phyloP scores from a whole-genome alignment of 179 eudicot genomes.

The Sideroxylon spinosum region DNA sequence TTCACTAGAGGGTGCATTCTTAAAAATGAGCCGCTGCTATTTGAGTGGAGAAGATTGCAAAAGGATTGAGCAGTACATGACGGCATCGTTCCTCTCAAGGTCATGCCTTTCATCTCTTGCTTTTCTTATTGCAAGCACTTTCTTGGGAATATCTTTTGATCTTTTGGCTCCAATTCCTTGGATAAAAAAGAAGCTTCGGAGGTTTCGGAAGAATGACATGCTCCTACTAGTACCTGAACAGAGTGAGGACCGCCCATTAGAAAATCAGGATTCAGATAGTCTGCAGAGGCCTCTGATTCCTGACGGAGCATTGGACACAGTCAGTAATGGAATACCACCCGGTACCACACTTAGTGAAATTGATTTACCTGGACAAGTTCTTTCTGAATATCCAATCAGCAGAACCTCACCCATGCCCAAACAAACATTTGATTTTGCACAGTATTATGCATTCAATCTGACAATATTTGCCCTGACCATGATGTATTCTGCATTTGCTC shows the following conservation, averaged over 20 bases:
- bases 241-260: conserved; percentile 62
- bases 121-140: conserved; percentile 85
- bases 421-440: conserved; percentile 92
- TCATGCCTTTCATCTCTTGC: conserved; percentile 92
- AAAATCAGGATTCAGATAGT: conserved; percentile 47
- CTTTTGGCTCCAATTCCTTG: conserved; percentile 89
- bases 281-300: conserved; percentile 70
- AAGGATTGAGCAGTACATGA: conserved; percentile 84
- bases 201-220: conserved; percentile 87
- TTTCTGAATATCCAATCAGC: conserved; percentile 81
- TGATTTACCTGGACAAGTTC: conserved; percentile 67
- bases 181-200: conserved; percentile 77
- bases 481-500: conserved; percentile 86
- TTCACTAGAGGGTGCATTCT: conserved; percentile 69
- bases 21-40: conserved; percentile 94
- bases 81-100: conserved; percentile 77
- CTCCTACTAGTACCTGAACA: conserved; percentile 88
- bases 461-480: conserved; percentile 93
- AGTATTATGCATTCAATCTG: conserved; percentile 90
- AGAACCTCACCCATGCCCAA: conserved; percentile 85
- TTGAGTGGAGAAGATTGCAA: conserved; percentile 97
- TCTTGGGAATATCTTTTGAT: conserved; percentile 92
- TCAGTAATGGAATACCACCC: conserved; percentile 20
- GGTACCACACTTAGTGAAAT: conserved; percentile 41
- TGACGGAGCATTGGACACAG: conserved; percentile 43